Conservation (phyloP, 2,329 filamentous ascomycete genomes). For the Pseudogymnoascus sp. region DNA sequence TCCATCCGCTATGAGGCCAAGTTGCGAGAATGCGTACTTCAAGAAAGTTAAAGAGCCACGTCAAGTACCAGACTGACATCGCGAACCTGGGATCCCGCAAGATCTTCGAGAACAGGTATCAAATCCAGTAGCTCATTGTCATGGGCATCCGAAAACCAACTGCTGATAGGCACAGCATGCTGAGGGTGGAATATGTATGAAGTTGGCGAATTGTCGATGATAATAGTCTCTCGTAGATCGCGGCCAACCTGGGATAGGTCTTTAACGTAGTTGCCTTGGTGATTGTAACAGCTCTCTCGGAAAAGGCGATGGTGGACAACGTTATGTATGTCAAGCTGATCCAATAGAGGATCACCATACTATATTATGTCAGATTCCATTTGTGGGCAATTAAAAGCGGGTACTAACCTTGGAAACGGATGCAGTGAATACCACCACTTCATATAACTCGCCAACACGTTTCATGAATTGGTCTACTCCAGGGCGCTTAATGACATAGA, state of each 20-base stretch:
- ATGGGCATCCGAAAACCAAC: constrained; percentile 99
- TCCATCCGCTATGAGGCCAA: constrained; percentile 32
- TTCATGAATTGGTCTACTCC: constrained; percentile 99
- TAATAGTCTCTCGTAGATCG: constrained; percentile 94
- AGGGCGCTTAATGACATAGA: constrained; percentile 98
- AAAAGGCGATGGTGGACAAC: constrained; percentile 95
- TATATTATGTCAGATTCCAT: constrained; percentile 30
- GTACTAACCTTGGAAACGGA: constrained; percentile 83
- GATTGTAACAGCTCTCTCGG: constrained; percentile 97
- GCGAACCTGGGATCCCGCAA: constrained; percentile 78
- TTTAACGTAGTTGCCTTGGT: constrained; percentile 99
- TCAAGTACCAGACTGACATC: constrained; percentile 98
- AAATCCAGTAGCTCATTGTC: constrained; percentile 97
- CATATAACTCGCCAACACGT: constrained; percentile 91
- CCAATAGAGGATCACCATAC: constrained; percentile 93
- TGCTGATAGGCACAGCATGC: constrained; percentile 97
- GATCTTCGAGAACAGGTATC: constrained; percentile 95
- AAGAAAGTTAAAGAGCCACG: constrained; percentile 57
- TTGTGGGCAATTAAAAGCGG: background rate
- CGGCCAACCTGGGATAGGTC: constrained; percentile 95
- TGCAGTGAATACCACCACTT: constrained; percentile 97
- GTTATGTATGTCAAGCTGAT: constrained; percentile 94
- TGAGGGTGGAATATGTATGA: constrained; percentile 99
- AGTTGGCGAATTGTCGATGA: constrained; percentile 98
- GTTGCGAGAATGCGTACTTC: constrained; percentile 26